Evolutionary conservation across 768 basidiomycete genomes (phyloP).

Genomic region (Pisolithus orientalis): DNA sequence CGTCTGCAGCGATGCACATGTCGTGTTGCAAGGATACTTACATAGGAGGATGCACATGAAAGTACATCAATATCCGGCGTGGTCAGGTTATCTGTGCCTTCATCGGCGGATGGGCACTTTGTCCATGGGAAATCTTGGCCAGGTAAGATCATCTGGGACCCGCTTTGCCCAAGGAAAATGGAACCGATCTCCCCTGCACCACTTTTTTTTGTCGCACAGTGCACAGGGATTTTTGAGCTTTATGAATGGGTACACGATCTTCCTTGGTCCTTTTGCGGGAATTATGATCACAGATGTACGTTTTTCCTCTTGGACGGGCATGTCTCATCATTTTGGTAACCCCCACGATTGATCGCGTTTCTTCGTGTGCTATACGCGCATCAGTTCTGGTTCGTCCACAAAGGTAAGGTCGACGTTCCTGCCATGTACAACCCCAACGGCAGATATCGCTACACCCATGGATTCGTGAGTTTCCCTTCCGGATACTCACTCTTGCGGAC

Average conservation of each 20-base stretch:
- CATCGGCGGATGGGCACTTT: conserved; percentile 68
- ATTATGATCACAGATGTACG: conserved; percentile 59
- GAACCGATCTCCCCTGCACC: neutral
- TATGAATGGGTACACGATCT: conserved; percentile 82
- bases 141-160: conserved; percentile 17
- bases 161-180: neutral
- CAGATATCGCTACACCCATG: conserved; percentile 70
- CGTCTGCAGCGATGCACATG: neutral
- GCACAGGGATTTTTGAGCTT: conserved; percentile 71
- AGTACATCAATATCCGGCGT: conserved; percentile 27
- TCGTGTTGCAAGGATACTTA: neutral
- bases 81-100: conserved; percentile 24
- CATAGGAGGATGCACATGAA: neutral
- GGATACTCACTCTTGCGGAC: neutral
- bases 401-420: conserved; percentile 68
- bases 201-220: conserved; percentile 2
- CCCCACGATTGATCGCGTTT: neutral
- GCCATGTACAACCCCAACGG: conserved; percentile 79
- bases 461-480: conserved; percentile 48
- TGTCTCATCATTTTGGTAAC: neutral
- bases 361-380: too few species aligned
- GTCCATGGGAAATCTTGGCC: conserved; percentile 78
- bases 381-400: conserved; percentile 76
- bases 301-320: neutral
- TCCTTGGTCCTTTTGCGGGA: conserved; percentile 80